Evolutionary conservation across 441 rosid genomes (phyloP).

Genomic region (Euphorbia corollata): DNA sequence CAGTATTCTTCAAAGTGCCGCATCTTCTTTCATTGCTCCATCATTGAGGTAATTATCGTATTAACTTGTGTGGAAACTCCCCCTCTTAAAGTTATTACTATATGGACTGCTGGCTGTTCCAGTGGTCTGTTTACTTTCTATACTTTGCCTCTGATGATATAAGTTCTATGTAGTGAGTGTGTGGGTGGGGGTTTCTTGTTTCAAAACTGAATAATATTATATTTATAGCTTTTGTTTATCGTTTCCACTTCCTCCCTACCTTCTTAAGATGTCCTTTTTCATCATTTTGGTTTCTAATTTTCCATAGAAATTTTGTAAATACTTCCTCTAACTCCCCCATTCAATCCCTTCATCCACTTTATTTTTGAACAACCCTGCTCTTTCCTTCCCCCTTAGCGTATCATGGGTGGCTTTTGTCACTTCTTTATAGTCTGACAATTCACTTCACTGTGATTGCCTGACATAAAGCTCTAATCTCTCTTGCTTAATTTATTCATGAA

Average conservation of each 20-base stretch:
- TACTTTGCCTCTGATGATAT: neutral
- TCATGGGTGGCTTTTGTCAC: neutral
- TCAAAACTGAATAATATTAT: neutral
- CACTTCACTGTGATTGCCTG: neutral
- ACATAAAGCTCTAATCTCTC: neutral
- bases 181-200: neutral
- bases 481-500: neutral
- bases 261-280: neutral
- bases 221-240: too few relatives aligned
- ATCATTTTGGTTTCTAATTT: neutral
- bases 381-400: neutral
- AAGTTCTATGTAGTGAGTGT: neutral
- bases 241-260: neutral
- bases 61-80: conserved; percentile 6
- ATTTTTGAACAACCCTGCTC: neutral
- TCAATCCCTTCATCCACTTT: neutral
- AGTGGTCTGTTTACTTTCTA: conserved; percentile 10
- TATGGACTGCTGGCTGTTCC: neutral
- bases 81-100: too few relatives aligned
- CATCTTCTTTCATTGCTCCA: conserved; percentile 90
- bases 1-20: conserved; percentile 92
- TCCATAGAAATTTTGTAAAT: neutral
- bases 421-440: neutral
- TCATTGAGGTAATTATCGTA: conserved; percentile 57
- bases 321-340: neutral